These are phyloP conservation scores for Aspergillus kassunensis DNA, from an alignment of 495 filamentous ascomycete species.

Conservation along the genomic window DNA sequence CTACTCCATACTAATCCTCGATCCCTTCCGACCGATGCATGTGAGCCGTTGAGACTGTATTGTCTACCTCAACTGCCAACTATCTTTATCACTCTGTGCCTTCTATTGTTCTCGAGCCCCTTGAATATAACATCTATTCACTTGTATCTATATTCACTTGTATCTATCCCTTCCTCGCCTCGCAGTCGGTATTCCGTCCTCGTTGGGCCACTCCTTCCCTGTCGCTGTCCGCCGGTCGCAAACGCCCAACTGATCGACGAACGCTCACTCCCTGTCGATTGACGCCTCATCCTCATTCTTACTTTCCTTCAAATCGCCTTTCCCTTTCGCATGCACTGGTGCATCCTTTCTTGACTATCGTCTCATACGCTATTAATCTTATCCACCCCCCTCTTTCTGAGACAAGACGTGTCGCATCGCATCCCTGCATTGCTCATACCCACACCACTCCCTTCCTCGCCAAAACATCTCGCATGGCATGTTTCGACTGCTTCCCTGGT, in stretches of 20 bases:
- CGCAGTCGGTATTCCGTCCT: no score
- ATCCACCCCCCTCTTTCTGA: not conserved
- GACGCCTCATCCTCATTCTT: constrained; percentile 13
- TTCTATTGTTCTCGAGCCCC: not conserved
- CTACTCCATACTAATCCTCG: constrained; percentile 19
- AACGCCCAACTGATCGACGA: constrained; percentile 17
- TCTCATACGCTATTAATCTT: constrained; percentile 3
- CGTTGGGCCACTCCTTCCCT: no score
- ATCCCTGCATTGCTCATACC: constrained; percentile 20
- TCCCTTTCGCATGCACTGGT: constrained; percentile 16
- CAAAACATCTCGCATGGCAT: constrained; percentile 49
- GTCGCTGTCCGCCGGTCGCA: constrained; percentile 17
- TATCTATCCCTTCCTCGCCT: not conserved
- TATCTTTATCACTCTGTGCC: not conserved
- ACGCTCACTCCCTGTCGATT: constrained; percentile 12
- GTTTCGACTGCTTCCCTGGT: constrained; percentile 55
- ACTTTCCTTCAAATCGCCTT: constrained; percentile 17
- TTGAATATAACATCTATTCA: constrained; percentile 1
- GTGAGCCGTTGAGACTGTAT: constrained; percentile 9
- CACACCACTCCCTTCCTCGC: constrained; percentile 11
- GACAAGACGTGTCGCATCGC: constrained; percentile 25
- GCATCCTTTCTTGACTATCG: constrained; percentile 10
- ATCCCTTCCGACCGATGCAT: constrained; percentile 6
- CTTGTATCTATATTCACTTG: constrained; percentile 12
- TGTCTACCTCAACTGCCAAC: not conserved